A percentile compares a stretch with the other conserved stretches of the same genome.
These are phyloP conservation scores for Suillus clintonianus DNA, from an alignment of 768 basidiomycete species.

Conservation along the genomic window DNA sequence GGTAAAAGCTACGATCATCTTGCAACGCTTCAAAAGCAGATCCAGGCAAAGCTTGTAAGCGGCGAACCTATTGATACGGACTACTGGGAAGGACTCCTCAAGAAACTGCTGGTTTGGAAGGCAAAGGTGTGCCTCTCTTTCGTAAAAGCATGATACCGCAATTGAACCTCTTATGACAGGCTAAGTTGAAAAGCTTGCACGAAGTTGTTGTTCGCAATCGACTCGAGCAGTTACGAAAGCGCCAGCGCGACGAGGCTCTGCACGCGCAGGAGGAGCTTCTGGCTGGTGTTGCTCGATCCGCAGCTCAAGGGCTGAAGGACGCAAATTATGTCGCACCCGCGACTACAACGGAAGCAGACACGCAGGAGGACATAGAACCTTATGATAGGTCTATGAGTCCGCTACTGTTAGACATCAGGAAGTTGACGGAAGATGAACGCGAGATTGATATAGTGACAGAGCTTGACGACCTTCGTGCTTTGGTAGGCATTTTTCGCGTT, in stretches of 20 bases:
- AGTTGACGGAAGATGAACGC: slow-evolving; percentile 74
- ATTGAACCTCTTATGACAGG: slow-evolving; percentile 45
- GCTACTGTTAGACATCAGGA: slow-evolving; percentile 67
- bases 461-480: slow-evolving; percentile 57
- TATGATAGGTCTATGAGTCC: slow-evolving; percentile 91
- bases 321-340: slow-evolving; percentile 38
- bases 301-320: slow-evolving; percentile 45
- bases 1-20: slow-evolving; percentile 90
- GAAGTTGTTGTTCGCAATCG: slow-evolving; percentile 97
- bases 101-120: slow-evolving; percentile 95
- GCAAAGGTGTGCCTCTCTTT: slow-evolving; percentile 65
- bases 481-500: slow-evolving; percentile 52
- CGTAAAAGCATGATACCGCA: neutral
- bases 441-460: slow-evolving; percentile 77
- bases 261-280: slow-evolving; percentile 90
- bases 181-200: slow-evolving; percentile 88
- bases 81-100: slow-evolving; percentile 94
- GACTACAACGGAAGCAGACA: slow-evolving; percentile 37
- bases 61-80: slow-evolving; percentile 96
- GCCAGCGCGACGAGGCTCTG: slow-evolving; percentile 93
- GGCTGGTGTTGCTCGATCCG: slow-evolving; percentile 71
- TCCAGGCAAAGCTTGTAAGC: slow-evolving; percentile 85
- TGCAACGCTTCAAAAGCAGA: slow-evolving; percentile 75
- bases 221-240: slow-evolving; percentile 92
- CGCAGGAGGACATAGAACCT: slow-evolving; percentile 65